phyloP scores from a whole-genome alignment of 1,284 basidiomycete species.

The Takashimella koratensis region DNA sequence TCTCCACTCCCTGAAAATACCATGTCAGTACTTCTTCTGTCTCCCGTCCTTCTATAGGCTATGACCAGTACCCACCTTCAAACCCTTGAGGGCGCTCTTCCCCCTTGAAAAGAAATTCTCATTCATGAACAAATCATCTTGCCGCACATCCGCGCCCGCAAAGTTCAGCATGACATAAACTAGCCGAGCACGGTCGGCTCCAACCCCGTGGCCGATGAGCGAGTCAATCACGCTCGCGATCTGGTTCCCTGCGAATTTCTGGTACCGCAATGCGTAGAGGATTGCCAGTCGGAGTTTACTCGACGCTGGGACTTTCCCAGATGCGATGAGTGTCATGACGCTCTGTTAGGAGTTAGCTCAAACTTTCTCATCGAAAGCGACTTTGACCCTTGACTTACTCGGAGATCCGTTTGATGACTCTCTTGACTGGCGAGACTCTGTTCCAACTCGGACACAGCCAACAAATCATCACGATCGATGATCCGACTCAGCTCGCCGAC shows the following conservation, averaged over 20 bases:
- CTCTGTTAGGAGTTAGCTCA: constrained; percentile 57
- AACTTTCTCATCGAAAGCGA: too few relatives aligned
- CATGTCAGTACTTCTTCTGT: neutral
- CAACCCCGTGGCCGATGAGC: constrained; percentile 75
- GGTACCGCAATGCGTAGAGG: constrained; percentile 90
- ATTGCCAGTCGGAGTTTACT: constrained; percentile 93
- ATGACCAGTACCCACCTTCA: constrained; percentile 68
- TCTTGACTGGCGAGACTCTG: constrained; percentile 92
- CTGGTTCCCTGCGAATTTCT: constrained; percentile 81
- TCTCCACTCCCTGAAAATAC: constrained; percentile 79
- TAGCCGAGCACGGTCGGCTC: constrained; percentile 77
- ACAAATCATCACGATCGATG: constrained; percentile 76
- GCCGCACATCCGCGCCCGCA: constrained; percentile 90
- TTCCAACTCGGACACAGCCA: constrained; percentile 92
- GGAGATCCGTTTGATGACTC: constrained; percentile 73
- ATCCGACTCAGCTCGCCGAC: constrained; percentile 92
- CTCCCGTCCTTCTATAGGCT: neutral
- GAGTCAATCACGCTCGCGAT: constrained; percentile 79
- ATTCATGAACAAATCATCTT: constrained; percentile 96
- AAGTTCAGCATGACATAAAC: constrained; percentile 92
- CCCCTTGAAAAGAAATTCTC: constrained; percentile 94
- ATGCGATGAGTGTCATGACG: constrained; percentile 70
- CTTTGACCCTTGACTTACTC: constrained; percentile 63
- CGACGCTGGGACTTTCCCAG: constrained; percentile 64
- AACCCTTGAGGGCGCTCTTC: constrained; percentile 87